Percentiles rank a stretch among this genome's conserved stretches.
Conservation (phyloP, 345 rosid genomes). For the Eucalyptus melliodora region DNA sequence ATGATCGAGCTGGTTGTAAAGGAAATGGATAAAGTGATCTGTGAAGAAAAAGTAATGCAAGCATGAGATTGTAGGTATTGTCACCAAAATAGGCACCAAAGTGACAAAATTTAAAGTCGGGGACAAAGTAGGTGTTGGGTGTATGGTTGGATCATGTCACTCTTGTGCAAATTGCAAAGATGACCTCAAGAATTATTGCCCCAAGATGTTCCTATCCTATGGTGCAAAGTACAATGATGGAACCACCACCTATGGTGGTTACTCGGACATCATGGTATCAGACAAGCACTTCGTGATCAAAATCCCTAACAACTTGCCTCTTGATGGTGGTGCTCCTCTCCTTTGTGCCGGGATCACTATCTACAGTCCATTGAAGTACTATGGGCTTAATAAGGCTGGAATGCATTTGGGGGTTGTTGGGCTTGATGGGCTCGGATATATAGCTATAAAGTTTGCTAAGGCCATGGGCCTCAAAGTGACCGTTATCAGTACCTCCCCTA, state of each 20-base stretch:
- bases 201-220: neutral
- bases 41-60: neutral
- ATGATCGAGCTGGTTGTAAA: no score
- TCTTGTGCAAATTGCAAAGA: neutral
- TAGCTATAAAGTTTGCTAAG: conserved; percentile 36
- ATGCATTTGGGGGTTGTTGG: conserved; percentile 24
- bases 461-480: conserved; percentile 31
- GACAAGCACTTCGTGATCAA: conserved; percentile 33
- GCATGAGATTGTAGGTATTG: conserved; percentile 28
- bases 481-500: conserved; percentile 29
- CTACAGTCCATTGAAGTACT: conserved; percentile 48
- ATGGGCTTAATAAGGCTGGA: conserved; percentile 11
- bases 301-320: conserved; percentile 35
- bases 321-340: conserved; percentile 45
- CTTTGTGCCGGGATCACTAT: conserved; percentile 61
- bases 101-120: conserved; percentile 23
- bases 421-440: conserved; percentile 35
- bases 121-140: conserved; percentile 27
- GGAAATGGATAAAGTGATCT: no score
- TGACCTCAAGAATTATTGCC: neutral
- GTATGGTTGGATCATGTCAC: conserved; percentile 18
- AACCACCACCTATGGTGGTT: conserved; percentile 18
- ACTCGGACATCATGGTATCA: conserved; percentile 32
- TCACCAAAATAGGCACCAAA: conserved; percentile 17
- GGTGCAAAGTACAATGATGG: conserved; percentile 3